phyloP scores from a whole-genome alignment of 257 asterid genomes.

The Nicotiana noctiflora region DNA sequence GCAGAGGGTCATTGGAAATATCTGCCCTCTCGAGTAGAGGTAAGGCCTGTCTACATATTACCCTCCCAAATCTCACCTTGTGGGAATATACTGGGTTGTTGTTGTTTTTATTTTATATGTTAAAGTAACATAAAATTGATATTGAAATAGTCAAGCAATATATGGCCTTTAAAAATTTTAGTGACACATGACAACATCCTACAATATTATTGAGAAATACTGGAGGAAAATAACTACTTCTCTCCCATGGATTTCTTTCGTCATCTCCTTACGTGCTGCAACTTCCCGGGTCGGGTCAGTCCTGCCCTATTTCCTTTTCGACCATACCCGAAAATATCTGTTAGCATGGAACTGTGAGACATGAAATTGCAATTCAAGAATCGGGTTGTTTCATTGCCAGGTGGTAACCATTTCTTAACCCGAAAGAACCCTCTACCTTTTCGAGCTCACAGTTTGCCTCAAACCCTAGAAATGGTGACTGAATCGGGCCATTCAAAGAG shows the following conservation, averaged over 20 bases:
- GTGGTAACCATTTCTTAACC: constrained; percentile 13
- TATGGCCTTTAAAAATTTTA: no score
- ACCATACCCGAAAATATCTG: not conserved
- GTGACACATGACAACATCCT: no score
- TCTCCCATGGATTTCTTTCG: not conserved
- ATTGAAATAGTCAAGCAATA: no score
- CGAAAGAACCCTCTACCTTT: constrained; percentile 14
- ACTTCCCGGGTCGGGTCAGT: not conserved
- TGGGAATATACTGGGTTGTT: no score
- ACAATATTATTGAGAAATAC: no score
- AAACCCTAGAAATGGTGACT: constrained; percentile 39
- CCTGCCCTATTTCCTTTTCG: not conserved
- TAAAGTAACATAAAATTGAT: no score
- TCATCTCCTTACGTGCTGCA: not conserved
- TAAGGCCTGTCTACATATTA: no score
- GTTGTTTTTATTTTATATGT: no score
- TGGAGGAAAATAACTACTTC: no score
- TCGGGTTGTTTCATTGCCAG: not conserved
- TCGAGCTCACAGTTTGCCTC: not conserved
- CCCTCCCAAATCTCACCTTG: no score
- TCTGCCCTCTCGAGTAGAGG: no score
- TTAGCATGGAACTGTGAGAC: not conserved
- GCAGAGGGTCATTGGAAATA: no score
- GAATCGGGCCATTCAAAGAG: constrained; percentile 44
- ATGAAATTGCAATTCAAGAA: not conserved